phyloP scores from a whole-genome alignment of 805 yeast species.

The Barnettozyma botsteinii region DNA sequence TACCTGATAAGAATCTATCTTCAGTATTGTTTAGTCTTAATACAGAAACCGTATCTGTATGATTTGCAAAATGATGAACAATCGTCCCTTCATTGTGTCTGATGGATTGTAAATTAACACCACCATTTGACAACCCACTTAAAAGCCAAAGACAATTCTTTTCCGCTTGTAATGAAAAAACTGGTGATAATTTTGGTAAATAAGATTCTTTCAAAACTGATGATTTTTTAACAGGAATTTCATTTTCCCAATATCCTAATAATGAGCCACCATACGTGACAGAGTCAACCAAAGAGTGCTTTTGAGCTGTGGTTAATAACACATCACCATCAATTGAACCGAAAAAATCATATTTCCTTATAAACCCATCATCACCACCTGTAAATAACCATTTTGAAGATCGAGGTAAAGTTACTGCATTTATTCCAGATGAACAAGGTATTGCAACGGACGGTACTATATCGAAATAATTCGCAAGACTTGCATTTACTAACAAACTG shows the following conservation, averaged over 20 bases:
- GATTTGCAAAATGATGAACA: constrained; percentile 70
- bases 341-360: constrained; percentile 81
- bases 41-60: constrained; percentile 70
- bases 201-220: constrained; percentile 31
- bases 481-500: constrained; percentile 39
- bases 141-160: constrained; percentile 78
- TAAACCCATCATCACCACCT: constrained; percentile 95
- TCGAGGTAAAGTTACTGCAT: constrained; percentile 67
- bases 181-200: constrained; percentile 70
- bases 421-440: constrained; percentile 74
- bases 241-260: constrained; percentile 91
- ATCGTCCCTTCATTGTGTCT: constrained; percentile 78
- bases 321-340: constrained; percentile 82
- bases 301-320: constrained; percentile 85
- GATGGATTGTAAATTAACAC: constrained; percentile 77
- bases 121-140: constrained; percentile 80
- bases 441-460: constrained; percentile 84
- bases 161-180: constrained; percentile 80
- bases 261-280: constrained; percentile 81
- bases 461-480: constrained; percentile 52
- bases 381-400: constrained; percentile 86
- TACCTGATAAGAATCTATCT: constrained; percentile 65
- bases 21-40: constrained; percentile 58
- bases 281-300: constrained; percentile 82
- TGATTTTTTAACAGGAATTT: constrained; percentile 63